Base-by-base conservation (phyloP, 2,329 filamentous ascomycete genomes). In the Colletotrichum neosansevieriae region DNA sequence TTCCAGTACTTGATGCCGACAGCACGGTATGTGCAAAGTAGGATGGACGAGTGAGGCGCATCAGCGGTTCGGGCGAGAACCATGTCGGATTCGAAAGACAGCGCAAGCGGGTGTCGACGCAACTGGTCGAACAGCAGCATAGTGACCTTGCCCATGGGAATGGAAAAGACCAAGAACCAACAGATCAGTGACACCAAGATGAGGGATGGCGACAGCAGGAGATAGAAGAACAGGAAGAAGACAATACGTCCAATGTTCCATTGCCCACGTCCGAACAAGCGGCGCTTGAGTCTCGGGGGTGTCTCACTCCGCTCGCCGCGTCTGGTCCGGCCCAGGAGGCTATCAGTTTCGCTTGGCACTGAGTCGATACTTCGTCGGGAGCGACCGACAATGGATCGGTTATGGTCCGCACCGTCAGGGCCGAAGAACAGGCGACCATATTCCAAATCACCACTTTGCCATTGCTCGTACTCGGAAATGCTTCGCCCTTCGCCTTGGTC, bases 401-500 rank as follows among this genome's bases (percentile, higher is more conserved):
- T 90, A 69, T 88, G 83, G 15, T 67, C 67, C 3, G 96, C 95
- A 0, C 96, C 96, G 61, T 89, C 89, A 3, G 96, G 96, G 0
- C 96, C 97, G 78, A 99, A 99, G 83, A 99, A 98, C 2, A 99
- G 87, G 38, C 95, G 89, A 3, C 96, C 96, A 78, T 98, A 94
- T 79, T 99, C 96, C 38, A 99, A 87, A 76, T 99, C 96, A 58
- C 96, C 96, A 76, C 90, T 98, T 81, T 99, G 96, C 96, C 96
- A 99, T 80, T 97, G 94, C 79, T 99, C 96, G 77, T 99, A 99
- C 82, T 99, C 96, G 75, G 93, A 97, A 76, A 99, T 98, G 81
- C 94, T 98, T 76, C 96, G 90, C 19, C 96, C 96, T 80, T 99
- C 96, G 45, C 95, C 94, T 75, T 96, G 90, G 75, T 99, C 96